Base-by-base conservation (phyloP, 139 green algal species). In the Ostreobium quekettii region DNA sequence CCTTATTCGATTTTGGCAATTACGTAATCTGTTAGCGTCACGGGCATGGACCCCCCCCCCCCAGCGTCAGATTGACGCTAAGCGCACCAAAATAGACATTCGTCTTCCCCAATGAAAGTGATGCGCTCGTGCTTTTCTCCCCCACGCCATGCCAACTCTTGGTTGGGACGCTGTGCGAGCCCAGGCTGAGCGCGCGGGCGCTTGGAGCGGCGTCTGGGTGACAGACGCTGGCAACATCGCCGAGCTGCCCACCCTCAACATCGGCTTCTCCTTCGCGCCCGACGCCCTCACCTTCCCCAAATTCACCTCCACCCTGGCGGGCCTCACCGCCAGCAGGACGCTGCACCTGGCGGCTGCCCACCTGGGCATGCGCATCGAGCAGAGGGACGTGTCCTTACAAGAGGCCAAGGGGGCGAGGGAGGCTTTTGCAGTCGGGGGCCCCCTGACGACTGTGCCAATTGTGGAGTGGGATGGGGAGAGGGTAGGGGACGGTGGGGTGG, bases 281-380 rank as follows among this genome's bases (percentile, higher is more conserved):
- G 22, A 8, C 31, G n/a, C 6, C 33, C 48, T 77, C 30, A 67
- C 73, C 42, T 30, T 80, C 2, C 80, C 82, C 0, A 72, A 71
- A 8, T 83, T 83, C 56, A 71, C 83, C 36, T 33, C 37, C 24
- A 24, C 70, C 1, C 58, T 90, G 8, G 47, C 48, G 0, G 78
- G 77, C 30, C 63, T 80, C 37, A 86, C 80, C 11, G 65, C 80
- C 4, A 30, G 64, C 11, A 70, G 80, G 33, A 62, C 88, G 48
- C 47, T 90, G 57, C 61, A 87, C 48, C 71, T 89, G 29, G 39
- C 78, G n/a, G 62, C 48, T n/a, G 28, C 58, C 28, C 15, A 65
- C 15, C 58, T 65, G 5, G 47, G 47, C 24, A 65, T 65, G 58
- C 42, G 24, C 11, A n/a, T 65, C 15, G 29, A 32, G 24, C 58